Evolutionary conservation across 2,329 filamentous ascomycete species (phyloP).

Genomic region (Xylariaceae sp.): DNA sequence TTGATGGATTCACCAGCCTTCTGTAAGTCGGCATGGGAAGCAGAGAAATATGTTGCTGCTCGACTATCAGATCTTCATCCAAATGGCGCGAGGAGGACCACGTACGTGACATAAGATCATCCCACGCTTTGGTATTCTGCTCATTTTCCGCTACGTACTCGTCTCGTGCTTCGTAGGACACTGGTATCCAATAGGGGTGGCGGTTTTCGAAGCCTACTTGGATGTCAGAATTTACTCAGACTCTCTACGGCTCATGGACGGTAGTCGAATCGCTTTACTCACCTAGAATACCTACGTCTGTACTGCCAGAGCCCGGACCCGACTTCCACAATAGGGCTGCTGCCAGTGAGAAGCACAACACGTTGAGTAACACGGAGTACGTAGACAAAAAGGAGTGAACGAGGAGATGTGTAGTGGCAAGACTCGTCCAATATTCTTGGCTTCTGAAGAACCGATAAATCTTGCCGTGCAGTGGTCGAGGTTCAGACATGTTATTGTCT

Average conservation of each 20-base stretch:
- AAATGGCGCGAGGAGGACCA: background rate
- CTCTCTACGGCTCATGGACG: background rate
- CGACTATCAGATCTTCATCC: background rate
- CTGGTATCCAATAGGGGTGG: background rate
- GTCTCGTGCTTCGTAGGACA: background rate
- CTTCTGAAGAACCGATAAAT: background rate
- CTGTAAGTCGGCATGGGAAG: background rate
- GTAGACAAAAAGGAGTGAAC: background rate
- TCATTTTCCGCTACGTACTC: background rate
- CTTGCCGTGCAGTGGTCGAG: background rate
- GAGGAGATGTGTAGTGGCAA: background rate
- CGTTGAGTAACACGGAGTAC: background rate
- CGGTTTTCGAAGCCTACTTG: background rate
- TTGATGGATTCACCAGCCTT: background rate
- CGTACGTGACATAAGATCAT: background rate
- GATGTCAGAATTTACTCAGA: background rate
- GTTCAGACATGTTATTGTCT: background rate
- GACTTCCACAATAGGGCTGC: background rate
- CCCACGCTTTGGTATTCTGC: background rate
- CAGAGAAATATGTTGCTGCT: background rate
- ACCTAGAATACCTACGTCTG: background rate
- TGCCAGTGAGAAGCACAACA: background rate
- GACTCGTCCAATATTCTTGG: background rate
- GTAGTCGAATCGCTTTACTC: background rate
- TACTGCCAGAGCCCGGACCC: background rate